Conservation (phyloP, 2,329 filamentous ascomycete species). For the Dendrostoma leiphaemia region DNA sequence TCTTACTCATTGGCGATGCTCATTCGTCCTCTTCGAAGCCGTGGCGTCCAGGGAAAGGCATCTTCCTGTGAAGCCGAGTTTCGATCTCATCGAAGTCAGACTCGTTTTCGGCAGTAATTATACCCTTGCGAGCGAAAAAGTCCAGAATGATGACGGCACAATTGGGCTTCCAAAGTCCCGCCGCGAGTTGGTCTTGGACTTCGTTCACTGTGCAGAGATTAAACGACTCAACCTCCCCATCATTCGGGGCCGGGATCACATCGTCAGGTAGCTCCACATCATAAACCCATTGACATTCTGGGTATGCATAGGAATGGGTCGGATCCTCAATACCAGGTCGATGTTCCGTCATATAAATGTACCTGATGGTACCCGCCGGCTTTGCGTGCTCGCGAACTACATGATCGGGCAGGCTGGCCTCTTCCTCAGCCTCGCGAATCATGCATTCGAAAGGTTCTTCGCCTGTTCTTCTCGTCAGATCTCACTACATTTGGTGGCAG, state of each 20-base stretch:
- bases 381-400: constrained; percentile 62
- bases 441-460: constrained; percentile 78
- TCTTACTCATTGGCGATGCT: not conserved
- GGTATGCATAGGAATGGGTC: constrained; percentile 82
- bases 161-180: constrained; percentile 88
- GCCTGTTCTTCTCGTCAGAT: too few relatives aligned
- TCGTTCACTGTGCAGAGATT: constrained; percentile 75
- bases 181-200: constrained; percentile 65
- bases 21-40: constrained; percentile 26
- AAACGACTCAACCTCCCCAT: constrained; percentile 88
- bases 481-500: too few relatives aligned
- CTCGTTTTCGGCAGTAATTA: constrained; percentile 78
- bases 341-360: constrained; percentile 76
- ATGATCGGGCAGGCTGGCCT: constrained; percentile 74
- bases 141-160: constrained; percentile 82
- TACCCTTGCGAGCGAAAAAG: constrained; percentile 83
- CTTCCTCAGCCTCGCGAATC: constrained; percentile 83
- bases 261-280: constrained; percentile 74
- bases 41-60: constrained; percentile 76
- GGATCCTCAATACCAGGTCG: constrained; percentile 77
- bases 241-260: constrained; percentile 71
- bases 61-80: constrained; percentile 69
- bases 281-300: constrained; percentile 89
- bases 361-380: constrained; percentile 71
- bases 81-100: constrained; percentile 74